phyloP scores from a whole-genome alignment of 148 eudicot species.

The Vaccinium macrocarpon region DNA sequence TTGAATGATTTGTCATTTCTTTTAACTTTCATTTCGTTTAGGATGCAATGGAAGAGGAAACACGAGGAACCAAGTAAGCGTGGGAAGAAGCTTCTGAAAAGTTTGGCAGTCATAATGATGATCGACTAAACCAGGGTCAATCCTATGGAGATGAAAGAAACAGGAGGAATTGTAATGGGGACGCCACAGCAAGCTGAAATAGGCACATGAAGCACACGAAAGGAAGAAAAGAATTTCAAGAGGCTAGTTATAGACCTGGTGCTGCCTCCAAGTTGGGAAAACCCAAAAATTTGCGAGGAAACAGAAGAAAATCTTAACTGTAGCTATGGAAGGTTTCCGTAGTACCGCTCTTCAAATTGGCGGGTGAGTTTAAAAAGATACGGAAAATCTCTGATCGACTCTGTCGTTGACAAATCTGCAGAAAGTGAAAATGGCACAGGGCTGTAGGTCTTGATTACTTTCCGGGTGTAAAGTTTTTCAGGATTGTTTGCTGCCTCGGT shows the following conservation, averaged over 20 bases:
- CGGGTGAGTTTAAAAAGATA: too few species aligned
- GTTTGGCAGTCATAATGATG: conserved; percentile 19
- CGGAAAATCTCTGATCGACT: too few species aligned
- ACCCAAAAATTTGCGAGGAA: conserved; percentile 18
- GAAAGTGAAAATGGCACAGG: too few species aligned
- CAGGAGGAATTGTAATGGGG: conserved; percentile 21
- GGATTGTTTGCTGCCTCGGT: too few species aligned
- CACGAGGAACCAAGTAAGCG: conserved; percentile 32
- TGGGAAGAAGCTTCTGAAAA: conserved; percentile 20
- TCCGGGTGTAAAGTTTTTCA: too few species aligned
- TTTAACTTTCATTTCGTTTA: conserved; percentile 5
- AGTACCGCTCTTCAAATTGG: not conserved
- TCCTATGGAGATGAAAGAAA: conserved; percentile 18
- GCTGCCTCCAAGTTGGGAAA: conserved; percentile 6
- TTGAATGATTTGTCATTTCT: not conserved
- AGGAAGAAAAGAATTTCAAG: conserved; percentile 16
- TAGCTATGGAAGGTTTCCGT: not conserved
- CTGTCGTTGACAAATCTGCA: too few species aligned
- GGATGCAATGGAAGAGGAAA: conserved; percentile 49
- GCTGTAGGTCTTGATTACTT: too few species aligned
- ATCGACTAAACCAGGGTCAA: conserved; percentile 8
- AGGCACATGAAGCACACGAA: conserved; percentile 12
- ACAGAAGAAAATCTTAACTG: conserved; percentile 11
- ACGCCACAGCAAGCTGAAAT: conserved; percentile 14
- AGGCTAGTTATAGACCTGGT: not conserved